Percentiles rank a stretch among this genome's conserved stretches.
Evolutionary conservation across 225 moss, liverwort and hornwort species (phyloP).

Genomic region (Pseudoscleropodium purum): DNA sequence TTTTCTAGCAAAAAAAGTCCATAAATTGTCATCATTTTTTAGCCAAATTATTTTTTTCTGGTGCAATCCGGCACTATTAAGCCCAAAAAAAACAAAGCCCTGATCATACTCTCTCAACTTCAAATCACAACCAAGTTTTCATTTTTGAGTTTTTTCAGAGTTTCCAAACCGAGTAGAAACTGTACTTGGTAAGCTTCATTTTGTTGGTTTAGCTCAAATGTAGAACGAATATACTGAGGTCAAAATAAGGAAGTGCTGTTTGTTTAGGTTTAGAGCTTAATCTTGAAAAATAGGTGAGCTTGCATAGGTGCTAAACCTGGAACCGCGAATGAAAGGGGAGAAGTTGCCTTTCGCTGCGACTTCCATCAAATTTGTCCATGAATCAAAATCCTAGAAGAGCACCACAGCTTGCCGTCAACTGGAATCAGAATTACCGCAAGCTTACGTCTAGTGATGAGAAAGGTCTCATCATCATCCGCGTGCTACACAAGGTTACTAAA

Average conservation of each 20-base stretch:
- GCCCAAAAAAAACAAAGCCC: too few relatives aligned
- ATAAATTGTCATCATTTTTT: too few relatives aligned
- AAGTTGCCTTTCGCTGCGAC: constrained; percentile 15
- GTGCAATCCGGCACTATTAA: too few relatives aligned
- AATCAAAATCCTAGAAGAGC: constrained; percentile 91
- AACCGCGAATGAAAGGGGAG: constrained; percentile 24
- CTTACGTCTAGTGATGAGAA: constrained; percentile 88
- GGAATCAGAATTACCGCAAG: constrained; percentile 95
- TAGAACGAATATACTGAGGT: neutral
- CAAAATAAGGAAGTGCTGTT: neutral
- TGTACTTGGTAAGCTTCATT: neutral
- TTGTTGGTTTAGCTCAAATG: neutral
- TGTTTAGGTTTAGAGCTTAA: neutral
- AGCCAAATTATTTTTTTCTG: too few relatives aligned
- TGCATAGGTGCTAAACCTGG: constrained; percentile 65
- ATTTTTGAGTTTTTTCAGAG: neutral
- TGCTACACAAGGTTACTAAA: too few relatives aligned
- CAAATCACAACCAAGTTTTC: neutral
- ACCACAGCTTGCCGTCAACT: constrained; percentile 66
- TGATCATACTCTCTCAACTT: neutral
- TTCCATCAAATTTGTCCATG: constrained; percentile 75
- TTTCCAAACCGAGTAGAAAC: neutral
- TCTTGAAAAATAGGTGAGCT: neutral
- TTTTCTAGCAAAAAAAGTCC: too few relatives aligned
- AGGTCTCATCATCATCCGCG: too few relatives aligned